Base-by-base conservation (phyloP, 164 flowering plant species). In the Liquidambar formosana region DNA sequence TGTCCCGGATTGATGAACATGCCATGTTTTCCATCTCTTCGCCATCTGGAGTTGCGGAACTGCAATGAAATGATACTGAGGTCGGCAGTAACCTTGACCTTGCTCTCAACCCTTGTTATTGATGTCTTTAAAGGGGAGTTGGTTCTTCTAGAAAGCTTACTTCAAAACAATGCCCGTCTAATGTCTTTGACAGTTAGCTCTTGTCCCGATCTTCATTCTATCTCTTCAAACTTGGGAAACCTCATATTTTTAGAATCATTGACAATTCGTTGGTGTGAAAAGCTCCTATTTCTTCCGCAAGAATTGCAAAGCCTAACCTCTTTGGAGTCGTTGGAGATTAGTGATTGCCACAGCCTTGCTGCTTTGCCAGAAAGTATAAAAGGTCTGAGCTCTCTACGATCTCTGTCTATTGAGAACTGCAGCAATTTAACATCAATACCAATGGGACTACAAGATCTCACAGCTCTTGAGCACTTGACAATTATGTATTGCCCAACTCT, bases 361-460 rank as follows among this genome's bases (percentile, higher is more conserved):
- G 3, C 47, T 19, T 19, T 64, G n/a, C 64, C 61, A 28, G 64
- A 21, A 12, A 46, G 38, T 0, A 12, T 71, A 10, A 46, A 47
- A 57, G 27, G 63, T 45, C 57, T 71, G 28, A 64, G 38, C 14
- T 71, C 74, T 12, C 74, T 71, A 2, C 45, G 33, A 22, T 11
- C 16, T 15, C n/a, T 71, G 54, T 71, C 74, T n/a, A 57, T 71
- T 23, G 68, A 64, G 41, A 71, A 71, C 25, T 71, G 74, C 62
- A 57, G 45, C 28, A 45, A 56, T 28, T 38, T 71, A 43, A 25
- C 28, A 44, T 41, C 44, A 9, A 11, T 64, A 15, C 28, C 68
- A 10, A 1, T n/a, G 46, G 56, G 74, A 45, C 11, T 64, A 13
- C 57, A 27, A 19, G 26, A 53, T 45, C 64, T 71, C 38, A 71